phyloP scores from a whole-genome alignment of 2,329 filamentous ascomycete species.

The Pseudofabraea citricarpa region DNA sequence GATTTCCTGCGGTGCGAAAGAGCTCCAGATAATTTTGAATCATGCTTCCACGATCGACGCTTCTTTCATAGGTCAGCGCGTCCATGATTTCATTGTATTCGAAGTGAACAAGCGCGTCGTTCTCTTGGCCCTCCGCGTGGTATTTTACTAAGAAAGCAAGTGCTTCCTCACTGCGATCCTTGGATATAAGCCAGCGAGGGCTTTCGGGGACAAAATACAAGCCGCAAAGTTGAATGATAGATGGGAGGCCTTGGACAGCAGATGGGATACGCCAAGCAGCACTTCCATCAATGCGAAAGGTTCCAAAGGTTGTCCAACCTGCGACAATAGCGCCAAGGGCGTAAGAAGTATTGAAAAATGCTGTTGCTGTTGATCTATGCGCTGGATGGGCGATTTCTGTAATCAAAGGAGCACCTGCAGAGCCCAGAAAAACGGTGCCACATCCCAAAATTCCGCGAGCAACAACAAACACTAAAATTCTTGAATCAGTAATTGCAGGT shows the following conservation, averaged over 20 bases:
- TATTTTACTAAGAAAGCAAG: slow-evolving; percentile 45
- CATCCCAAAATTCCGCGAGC: slow-evolving; percentile 12
- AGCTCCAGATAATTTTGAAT: slow-evolving; percentile 52
- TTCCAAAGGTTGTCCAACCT: slow-evolving; percentile 28
- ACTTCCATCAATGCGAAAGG: slow-evolving; percentile 24
- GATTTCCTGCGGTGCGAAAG: slow-evolving; percentile 26
- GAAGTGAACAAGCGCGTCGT: slow-evolving; percentile 40
- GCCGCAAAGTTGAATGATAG: slow-evolving; percentile 6
- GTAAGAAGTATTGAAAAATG: slow-evolving; percentile 27
- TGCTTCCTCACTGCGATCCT: slow-evolving; percentile 46
- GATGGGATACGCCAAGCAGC: slow-evolving; percentile 29
- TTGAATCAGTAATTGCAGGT: neutral
- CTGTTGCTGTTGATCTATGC: slow-evolving; percentile 27
- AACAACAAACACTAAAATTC: slow-evolving; percentile 3
- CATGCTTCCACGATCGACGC: slow-evolving; percentile 37
- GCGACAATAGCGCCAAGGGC: slow-evolving; percentile 29
- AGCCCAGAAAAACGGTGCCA: slow-evolving; percentile 36
- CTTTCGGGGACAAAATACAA: slow-evolving; percentile 49
- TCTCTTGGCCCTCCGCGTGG: slow-evolving; percentile 47
- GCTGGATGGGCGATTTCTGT: slow-evolving; percentile 32
- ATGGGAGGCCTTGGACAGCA: slow-evolving; percentile 23
- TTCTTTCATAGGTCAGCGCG: slow-evolving; percentile 5
- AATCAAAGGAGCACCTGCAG: slow-evolving; percentile 17
- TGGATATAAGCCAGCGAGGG: slow-evolving; percentile 55
- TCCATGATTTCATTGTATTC: slow-evolving; percentile 26